Conservation (phyloP, 225 moss, liverwort and hornwort genomes). For the Pleurozium schreberi region DNA sequence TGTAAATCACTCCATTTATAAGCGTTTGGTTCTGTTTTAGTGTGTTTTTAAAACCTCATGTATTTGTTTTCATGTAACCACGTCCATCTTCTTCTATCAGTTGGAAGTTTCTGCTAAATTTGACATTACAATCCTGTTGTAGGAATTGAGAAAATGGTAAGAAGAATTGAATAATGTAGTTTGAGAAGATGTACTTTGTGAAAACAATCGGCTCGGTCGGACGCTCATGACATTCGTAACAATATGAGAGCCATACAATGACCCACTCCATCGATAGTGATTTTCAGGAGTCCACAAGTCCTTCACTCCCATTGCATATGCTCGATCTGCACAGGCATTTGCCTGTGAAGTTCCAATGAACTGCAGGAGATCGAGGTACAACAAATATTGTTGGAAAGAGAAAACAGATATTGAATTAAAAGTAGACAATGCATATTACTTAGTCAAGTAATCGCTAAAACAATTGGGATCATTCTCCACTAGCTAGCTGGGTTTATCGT, state of each 20-base stretch:
- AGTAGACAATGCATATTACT: neutral
- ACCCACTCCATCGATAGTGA: slow-evolving; percentile 57
- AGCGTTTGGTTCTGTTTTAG: neutral
- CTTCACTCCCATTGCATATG: neutral
- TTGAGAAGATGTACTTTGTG: slow-evolving; percentile 28
- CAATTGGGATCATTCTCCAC: neutral
- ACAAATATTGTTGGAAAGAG: neutral
- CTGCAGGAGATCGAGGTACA: neutral
- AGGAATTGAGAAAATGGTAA: neutral
- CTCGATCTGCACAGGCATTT: slow-evolving; percentile 54
- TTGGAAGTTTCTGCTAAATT: too few species aligned
- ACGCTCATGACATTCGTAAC: slow-evolving; percentile 25
- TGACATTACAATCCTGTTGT: neutral
- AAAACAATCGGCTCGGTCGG: slow-evolving; percentile 28
- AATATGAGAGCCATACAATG: slow-evolving; percentile 47
- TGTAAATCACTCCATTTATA: neutral
- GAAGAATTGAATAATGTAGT: neutral
- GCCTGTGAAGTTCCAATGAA: slow-evolving; percentile 51
- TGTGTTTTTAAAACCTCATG: neutral
- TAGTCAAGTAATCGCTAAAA: neutral
- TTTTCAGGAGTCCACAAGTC: slow-evolving; percentile 78
- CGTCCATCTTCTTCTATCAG: neutral
- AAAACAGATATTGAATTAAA: neutral
- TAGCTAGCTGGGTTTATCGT: too few species aligned
- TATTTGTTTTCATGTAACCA: neutral